Conservation (phyloP, 2,329 filamentous ascomycete genomes). For the Achaetomium macrosporum region DNA sequence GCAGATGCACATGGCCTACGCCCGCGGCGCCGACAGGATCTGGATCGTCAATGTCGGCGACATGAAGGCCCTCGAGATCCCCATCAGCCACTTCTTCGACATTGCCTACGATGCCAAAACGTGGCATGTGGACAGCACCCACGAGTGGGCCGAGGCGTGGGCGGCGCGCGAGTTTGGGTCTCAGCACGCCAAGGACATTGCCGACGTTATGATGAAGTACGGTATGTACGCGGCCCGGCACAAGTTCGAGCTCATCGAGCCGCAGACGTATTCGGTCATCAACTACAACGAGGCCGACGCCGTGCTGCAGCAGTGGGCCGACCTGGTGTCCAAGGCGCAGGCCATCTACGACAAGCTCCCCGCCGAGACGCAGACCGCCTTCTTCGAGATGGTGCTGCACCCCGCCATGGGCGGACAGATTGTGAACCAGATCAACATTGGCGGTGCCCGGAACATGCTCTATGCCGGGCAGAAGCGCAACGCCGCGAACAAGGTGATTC, state of each 20-base stretch:
- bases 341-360: conserved; percentile 50
- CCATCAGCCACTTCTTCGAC: conserved; percentile 62
- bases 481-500: conserved; percentile 48
- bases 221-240: conserved; percentile 50
- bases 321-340: conserved; percentile 48
- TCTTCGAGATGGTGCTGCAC: conserved; percentile 58
- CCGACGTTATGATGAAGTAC: conserved; percentile 49
- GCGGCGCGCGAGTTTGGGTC: conserved; percentile 51
- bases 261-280: conserved; percentile 52
- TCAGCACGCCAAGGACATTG: conserved; percentile 41
- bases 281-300: conserved; percentile 60
- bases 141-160: conserved; percentile 47
- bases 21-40: conserved; percentile 52
- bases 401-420: conserved; percentile 53
- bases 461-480: conserved; percentile 50
- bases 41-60: conserved; percentile 66
- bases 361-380: conserved; percentile 47
- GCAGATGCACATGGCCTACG: conserved; percentile 54
- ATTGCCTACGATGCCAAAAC: conserved; percentile 58
- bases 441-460: conserved; percentile 45
- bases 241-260: conserved; percentile 58
- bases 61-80: conserved; percentile 58
- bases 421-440: conserved; percentile 49
- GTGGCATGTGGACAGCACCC: conserved; percentile 51
- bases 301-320: conserved; percentile 50